Base-by-base conservation (phyloP, 1,284 basidiomycete species). In the Afroboletus lepidellus region DNA sequence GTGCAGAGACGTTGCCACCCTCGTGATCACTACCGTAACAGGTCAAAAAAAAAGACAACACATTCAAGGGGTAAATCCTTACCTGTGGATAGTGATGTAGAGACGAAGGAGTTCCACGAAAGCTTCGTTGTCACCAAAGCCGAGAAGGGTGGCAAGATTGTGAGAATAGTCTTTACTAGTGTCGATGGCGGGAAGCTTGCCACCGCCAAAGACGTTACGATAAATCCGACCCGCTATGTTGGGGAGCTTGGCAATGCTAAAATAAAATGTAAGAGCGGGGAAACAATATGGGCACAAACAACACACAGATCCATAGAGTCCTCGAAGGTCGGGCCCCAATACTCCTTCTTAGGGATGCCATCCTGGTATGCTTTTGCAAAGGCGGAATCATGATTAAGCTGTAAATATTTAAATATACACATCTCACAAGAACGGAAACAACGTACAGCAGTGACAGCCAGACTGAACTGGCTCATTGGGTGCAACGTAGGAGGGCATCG, bases 1-100 rank as follows among this genome's bases (percentile, higher is more conserved):
- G 92, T n/a, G 92, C 92, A 53, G 96, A 98, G 58, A 99, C 96
- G 69, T 98, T 98, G 49, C 96, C 96, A 71, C 96, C 96, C 75
- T 98, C 95, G 76, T 98, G 95, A 73, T 98, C 95, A 69, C 91
- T 91, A 50, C 32, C n/a, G 33, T 4, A 23, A 23, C 32, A 12
- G 2, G 27, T 38, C 45, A 18, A 59, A 39, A n/a, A n/a, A n/a
- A 52, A 55, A 32, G 21, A 34, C n/a, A 16, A 18, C 11, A 41
- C 8, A 6, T 25, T 8, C 29, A 30, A 11, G 29, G 12, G 12
- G 2, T 13, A 5, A 30, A 2, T 4, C n/a, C 29, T 38, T 43
- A 83, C 82, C 83, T 90, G 84, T 99, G 96, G 68, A 99, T 96
- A 66, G 94, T 96, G 74, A 98, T 30, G 15, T 30, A 30, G 12